phyloP scores from a whole-genome alignment of 2,329 filamentous ascomycete species.

The Phialemonium atrogriseum region DNA sequence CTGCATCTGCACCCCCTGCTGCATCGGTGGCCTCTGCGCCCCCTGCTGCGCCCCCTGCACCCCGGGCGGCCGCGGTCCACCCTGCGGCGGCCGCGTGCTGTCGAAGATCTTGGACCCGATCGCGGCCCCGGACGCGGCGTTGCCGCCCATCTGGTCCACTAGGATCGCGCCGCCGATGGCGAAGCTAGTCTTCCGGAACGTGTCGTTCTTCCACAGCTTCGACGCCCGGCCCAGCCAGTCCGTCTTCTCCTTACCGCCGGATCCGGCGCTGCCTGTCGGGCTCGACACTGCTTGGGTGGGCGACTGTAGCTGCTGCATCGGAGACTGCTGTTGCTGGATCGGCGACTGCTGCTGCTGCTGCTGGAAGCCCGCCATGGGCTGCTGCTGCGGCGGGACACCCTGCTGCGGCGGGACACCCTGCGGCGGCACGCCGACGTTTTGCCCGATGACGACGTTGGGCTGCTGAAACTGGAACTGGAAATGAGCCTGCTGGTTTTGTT shows the following conservation, averaged over 20 bases:
- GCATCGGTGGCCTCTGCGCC: conserved; percentile 1
- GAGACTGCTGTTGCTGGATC: background rate
- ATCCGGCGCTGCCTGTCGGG: too few species aligned
- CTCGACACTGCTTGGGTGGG: background rate
- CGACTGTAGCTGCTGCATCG: background rate
- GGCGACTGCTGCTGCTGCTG: background rate
- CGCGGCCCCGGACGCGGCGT: background rate
- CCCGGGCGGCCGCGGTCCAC: conserved; percentile 1
- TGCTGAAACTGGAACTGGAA: too few species aligned
- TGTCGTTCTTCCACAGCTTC: conserved; percentile 3
- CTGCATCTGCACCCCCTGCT: background rate
- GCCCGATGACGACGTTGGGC: too few species aligned
- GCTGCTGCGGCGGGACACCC: too few species aligned
- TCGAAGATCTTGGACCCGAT: conserved; percentile 1
- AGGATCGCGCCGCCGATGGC: conserved; percentile 3
- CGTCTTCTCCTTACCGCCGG: too few species aligned
- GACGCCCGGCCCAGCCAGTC: conserved; percentile 3
- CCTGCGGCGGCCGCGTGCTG: conserved; percentile 1
- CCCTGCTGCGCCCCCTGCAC: background rate
- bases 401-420: too few species aligned
- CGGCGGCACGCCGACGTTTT: too few species aligned
- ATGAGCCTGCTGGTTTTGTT: too few species aligned
- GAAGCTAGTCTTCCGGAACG: conserved; percentile 2
- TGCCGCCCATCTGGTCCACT: conserved; percentile 1
- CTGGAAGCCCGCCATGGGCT: too few species aligned